Conservation (phyloP, 345 rosid species). For the Xanthoceras sorbifolium region DNA sequence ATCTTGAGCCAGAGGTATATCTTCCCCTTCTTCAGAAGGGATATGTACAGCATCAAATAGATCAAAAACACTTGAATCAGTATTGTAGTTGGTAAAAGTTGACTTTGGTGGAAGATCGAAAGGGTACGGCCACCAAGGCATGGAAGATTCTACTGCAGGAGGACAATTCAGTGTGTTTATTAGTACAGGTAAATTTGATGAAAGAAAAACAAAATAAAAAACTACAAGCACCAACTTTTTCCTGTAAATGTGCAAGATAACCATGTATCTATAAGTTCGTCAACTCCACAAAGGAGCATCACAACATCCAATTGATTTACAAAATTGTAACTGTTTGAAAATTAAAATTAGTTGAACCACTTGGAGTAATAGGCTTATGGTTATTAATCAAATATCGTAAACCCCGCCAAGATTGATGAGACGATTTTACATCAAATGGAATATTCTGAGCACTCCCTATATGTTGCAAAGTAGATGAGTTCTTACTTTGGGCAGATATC, state of each 20-base stretch:
- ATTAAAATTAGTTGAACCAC: conserved; percentile 28
- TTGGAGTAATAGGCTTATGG: conserved; percentile 23
- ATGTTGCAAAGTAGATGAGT: conserved; percentile 25
- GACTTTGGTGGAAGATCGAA: neutral
- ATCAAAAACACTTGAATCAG: conserved; percentile 6
- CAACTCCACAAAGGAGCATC: conserved; percentile 22
- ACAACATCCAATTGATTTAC: conserved; percentile 16
- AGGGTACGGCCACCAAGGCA: conserved; percentile 22
- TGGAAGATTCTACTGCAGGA: conserved; percentile 13
- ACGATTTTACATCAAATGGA: conserved; percentile 22
- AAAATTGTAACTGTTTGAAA: conserved; percentile 13
- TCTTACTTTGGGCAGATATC: conserved; percentile 26
- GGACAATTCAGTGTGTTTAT: conserved; percentile 14
- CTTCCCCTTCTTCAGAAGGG: conserved; percentile 37
- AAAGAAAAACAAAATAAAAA: neutral
- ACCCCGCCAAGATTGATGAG: neutral
- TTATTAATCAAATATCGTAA: conserved; percentile 19
- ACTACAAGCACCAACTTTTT: conserved; percentile 20
- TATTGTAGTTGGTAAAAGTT: conserved; percentile 1
- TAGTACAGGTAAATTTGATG: conserved; percentile 11
- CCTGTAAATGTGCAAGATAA: conserved; percentile 6
- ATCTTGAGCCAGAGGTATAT: conserved; percentile 22
- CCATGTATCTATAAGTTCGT: conserved; percentile 13
- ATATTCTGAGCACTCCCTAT: conserved; percentile 17
- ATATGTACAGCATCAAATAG: conserved; percentile 20